A percentile compares a stretch with the other conserved stretches of the same genome.
These are phyloP conservation scores for Cyberlindnera maritima DNA, from an alignment of 805 yeast species.

Conservation along the genomic window DNA sequence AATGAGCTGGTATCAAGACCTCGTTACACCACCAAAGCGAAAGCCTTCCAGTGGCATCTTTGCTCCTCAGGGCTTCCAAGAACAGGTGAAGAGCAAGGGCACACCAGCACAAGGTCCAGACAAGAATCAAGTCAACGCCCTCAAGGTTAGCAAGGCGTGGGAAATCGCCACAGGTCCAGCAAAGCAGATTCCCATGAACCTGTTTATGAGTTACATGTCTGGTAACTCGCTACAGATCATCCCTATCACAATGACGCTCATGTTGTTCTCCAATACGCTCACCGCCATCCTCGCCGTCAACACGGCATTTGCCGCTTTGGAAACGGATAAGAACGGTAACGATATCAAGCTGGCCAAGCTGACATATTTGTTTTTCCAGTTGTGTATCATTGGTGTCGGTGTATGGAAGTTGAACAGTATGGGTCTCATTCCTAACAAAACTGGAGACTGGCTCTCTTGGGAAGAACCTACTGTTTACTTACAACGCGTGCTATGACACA, in stretches of 20 bases:
- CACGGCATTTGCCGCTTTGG: conserved; percentile 49
- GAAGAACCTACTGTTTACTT: conserved; percentile 41
- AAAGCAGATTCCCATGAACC: conserved; percentile 84
- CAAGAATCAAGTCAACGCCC: conserved; percentile 12
- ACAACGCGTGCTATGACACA: conserved; percentile 11
- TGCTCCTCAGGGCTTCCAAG: conserved; percentile 16
- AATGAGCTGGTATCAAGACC: conserved; percentile 15
- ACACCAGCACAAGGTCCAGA: conserved; percentile 3
- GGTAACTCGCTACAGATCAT: conserved; percentile 88
- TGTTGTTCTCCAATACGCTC: conserved; percentile 76
- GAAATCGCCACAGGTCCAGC: conserved; percentile 80
- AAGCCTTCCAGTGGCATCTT: conserved; percentile 4
- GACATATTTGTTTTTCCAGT: conserved; percentile 42
- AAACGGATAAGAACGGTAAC: conserved; percentile 34
- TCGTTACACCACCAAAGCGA: not conserved
- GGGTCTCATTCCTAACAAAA: conserved; percentile 88
- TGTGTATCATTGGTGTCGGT: conserved; percentile 68
- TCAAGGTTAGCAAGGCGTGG: conserved; percentile 63
- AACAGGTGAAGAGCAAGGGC: conserved; percentile 2
- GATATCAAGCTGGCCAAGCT: conserved; percentile 30
- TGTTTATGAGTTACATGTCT: conserved; percentile 88
- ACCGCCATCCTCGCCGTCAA: conserved; percentile 63
- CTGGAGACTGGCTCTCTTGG: conserved; percentile 93
- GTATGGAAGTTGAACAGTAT: conserved; percentile 78
- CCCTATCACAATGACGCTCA: conserved; percentile 85